These are phyloP conservation scores for Metarhizium robertsii DNA, from an alignment of 2,329 filamentous ascomycete species.

Conservation along the genomic window DNA sequence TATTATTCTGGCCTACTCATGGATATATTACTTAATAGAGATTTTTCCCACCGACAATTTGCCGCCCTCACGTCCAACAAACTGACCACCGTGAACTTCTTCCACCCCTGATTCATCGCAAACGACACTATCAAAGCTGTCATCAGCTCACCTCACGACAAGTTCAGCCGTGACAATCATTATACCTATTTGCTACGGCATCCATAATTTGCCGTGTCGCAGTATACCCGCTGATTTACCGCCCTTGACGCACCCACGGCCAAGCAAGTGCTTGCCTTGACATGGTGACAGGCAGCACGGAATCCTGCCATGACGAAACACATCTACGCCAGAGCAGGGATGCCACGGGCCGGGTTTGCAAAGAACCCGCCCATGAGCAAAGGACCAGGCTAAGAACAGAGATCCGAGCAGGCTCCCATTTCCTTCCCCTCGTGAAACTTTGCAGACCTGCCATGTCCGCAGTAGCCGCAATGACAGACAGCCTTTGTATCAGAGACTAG, in stretches of 20 bases:
- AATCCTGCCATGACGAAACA: slow-evolving; percentile 5
- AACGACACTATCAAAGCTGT: too few species aligned
- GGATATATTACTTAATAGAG: background rate
- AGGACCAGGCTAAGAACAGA: slow-evolving; percentile 34
- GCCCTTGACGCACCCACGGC: background rate
- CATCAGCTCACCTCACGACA: too few species aligned
- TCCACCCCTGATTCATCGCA: background rate
- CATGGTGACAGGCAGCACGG: background rate
- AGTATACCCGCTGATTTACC: background rate
- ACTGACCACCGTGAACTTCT: background rate
- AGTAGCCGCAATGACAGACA: slow-evolving; percentile 28
- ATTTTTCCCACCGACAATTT: background rate
- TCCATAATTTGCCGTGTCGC: background rate
- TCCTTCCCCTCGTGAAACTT: background rate
- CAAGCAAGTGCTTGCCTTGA: slow-evolving; percentile 1
- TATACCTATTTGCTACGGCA: background rate
- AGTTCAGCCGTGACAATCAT: background rate
- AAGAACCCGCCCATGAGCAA: background rate
- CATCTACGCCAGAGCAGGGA: slow-evolving; percentile 2
- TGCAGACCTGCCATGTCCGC: background rate
- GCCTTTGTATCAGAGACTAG: slow-evolving; percentile 8
- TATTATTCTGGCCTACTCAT: too few species aligned
- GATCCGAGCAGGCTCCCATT: slow-evolving; percentile 32
- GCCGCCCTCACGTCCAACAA: too few species aligned
- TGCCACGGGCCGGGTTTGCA: background rate